Evolutionary conservation across 78 protist genomes (phyloP).

Genomic region (Dictyostelium purpureum): DNA sequence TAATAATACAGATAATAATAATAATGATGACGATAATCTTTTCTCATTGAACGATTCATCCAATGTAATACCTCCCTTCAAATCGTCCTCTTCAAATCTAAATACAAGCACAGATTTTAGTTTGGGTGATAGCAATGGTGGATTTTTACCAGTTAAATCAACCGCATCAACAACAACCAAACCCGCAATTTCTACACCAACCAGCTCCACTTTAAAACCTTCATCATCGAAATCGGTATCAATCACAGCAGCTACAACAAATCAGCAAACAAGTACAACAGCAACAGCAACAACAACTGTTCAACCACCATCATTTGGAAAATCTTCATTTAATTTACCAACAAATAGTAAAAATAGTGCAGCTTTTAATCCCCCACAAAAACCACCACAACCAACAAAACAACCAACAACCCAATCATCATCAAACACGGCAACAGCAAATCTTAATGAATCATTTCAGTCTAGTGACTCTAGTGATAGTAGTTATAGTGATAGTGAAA

Average conservation of each 20-base stretch:
- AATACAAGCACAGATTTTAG: neutral
- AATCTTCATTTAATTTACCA: neutral
- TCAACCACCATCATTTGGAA: slow-evolving; percentile 2
- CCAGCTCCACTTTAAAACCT: neutral
- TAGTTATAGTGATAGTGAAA: slow-evolving; percentile 4
- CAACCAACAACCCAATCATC: neutral
- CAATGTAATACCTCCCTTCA: neutral
- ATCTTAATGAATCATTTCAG: neutral
- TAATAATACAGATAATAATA: neutral
- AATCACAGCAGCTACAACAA: neutral
- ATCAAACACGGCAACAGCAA: neutral
- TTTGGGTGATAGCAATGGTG: too few species aligned
- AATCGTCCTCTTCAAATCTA: neutral
- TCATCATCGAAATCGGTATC: neutral
- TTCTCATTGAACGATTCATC: neutral
- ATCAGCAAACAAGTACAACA: neutral
- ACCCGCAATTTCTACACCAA: neutral
- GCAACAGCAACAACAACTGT: neutral
- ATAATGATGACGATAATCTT: neutral
- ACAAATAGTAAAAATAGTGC: neutral
- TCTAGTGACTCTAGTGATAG: slow-evolving; percentile 8
- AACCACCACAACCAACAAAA: neutral
- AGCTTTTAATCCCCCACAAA: neutral
- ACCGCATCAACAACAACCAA: neutral
- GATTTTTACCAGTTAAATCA: too few species aligned